Evolutionary conservation across 23 red algal genomes (phyloP), one percentile per base, ranked within the genome.

Genomic region (Porphyridium purpureum): DNA sequence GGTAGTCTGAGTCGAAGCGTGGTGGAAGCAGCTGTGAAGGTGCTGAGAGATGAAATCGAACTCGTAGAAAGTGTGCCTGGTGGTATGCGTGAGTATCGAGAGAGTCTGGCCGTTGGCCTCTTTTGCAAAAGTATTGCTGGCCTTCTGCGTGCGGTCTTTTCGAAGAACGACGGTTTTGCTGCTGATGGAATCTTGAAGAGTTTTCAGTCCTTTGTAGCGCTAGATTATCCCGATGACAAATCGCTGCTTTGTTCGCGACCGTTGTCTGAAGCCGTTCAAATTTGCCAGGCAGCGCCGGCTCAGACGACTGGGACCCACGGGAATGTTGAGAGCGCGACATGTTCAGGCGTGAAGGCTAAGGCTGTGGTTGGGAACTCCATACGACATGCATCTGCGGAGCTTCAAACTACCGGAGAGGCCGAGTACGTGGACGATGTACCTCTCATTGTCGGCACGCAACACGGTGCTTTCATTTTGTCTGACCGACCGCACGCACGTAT

Each of bases 391-490:
- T 52, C 83, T 40, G 64, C 72, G 17, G 27, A 35, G 5, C 35
- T 76, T 31, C 83, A 90, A 40, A 66, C 71, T 7, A 53, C 61
- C 19, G 83, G 83, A 1, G 70, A 76, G 28, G 83, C 83, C 3
- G 69, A 61, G 31, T 90, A 90, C 51, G 63, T 90, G 0, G 83
- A 90, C 55, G 83, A 90, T 54, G 60, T 90, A 19, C 72, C 65
- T 34, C 58, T 64, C 35, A 33, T 58, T 35, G 8, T 35, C 26
- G 27, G 57, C 29, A 64, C 63, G 27, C 83, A 78, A 19, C 70
- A 79, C 46, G 70, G 50, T 3, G 83, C 83, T 1, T 49, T 90
- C 27, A 61, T 90, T 1, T 25, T 90, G 32, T 77, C 70, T 25
- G 50, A 62, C 0, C 53, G 54, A 42, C 54, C 72, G 1, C 71